A percentile compares a stretch with the other conserved stretches of the same genome.
Evolutionary conservation across 352 stramenopile genomes (phyloP).

Genomic region (Pythium folliculosum): DNA sequence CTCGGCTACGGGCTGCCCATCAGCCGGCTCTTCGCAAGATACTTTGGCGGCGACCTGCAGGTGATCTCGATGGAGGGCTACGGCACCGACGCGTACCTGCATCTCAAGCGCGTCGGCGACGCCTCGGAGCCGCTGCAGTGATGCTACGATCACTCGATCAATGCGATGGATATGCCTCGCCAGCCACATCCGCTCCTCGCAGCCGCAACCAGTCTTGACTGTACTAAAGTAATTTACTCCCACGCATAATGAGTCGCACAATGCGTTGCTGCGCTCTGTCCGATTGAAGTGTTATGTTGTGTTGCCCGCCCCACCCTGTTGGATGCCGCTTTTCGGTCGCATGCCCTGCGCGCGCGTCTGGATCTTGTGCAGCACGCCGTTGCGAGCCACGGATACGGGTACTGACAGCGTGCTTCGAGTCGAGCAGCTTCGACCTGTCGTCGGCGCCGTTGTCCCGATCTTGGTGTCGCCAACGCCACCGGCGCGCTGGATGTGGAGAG

Average conservation of each 20-base stretch:
- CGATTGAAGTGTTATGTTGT: neutral
- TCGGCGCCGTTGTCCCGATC: neutral
- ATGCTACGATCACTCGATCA: neutral
- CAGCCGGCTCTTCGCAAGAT: conserved; percentile 96
- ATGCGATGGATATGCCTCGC: too few relatives aligned
- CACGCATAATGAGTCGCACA: neutral
- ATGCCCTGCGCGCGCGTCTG: conserved; percentile 58
- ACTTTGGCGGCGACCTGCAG: conserved; percentile 99
- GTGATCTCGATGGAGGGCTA: conserved; percentile 99
- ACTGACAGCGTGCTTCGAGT: conserved; percentile 23
- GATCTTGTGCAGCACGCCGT: conserved; percentile 45
- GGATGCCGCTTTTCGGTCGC: conserved; percentile 44
- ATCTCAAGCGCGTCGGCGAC: conserved; percentile 92
- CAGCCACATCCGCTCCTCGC: too few relatives aligned
- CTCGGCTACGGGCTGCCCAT: conserved; percentile 97
- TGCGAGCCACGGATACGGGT: conserved; percentile 23
- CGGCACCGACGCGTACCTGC: conserved; percentile 97
- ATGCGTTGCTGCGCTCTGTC: too few relatives aligned
- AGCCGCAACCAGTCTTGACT: neutral
- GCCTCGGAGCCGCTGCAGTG: conserved; percentile 86
- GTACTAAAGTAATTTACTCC: conserved; percentile 32
- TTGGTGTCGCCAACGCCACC: conserved; percentile 21
- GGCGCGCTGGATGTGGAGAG: conserved; percentile 50
- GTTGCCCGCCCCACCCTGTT: neutral
- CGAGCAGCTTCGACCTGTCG: too few relatives aligned